Percentiles rank a stretch among this genome's conserved stretches.
Conservation (phyloP, 2,329 filamentous ascomycete species). For the Cytospora schulzeri region DNA sequence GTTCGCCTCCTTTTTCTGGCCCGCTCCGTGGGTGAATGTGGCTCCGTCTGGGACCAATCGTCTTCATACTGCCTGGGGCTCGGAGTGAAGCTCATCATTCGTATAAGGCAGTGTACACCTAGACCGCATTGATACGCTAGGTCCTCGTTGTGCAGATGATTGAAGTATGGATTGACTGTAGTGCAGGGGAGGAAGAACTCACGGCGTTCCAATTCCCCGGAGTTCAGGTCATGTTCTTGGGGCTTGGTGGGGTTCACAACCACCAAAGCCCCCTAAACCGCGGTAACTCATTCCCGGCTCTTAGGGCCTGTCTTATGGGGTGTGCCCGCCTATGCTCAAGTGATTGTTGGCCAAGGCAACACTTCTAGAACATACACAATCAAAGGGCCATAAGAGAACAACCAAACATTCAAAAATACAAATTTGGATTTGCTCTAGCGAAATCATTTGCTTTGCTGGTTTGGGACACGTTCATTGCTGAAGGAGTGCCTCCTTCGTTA, state of each 20-base stretch:
- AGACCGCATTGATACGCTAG: background rate
- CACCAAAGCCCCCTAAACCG: background rate
- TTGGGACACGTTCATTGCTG: background rate
- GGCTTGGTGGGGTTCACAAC: background rate
- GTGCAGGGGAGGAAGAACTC: background rate
- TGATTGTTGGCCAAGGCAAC: background rate
- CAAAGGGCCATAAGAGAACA: no score
- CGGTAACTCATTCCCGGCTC: background rate
- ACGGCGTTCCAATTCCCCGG: background rate
- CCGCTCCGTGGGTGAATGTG: conserved; percentile 15
- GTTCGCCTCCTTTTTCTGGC: conserved; percentile 19
- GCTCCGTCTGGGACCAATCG: conserved; percentile 11
- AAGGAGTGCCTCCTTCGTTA: background rate
- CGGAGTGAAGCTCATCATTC: conserved; percentile 11
- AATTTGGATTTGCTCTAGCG: conserved; percentile 11
- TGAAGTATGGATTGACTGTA: background rate
- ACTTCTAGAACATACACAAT: no score
- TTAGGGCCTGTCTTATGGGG: background rate
- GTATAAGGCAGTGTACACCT: background rate
- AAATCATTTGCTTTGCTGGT: conserved; percentile 14
- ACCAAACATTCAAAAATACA: conserved; percentile 23
- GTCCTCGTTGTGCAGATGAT: background rate
- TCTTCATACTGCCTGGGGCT: conserved; percentile 11
- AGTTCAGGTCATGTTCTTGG: background rate
- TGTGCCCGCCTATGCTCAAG: background rate